Evolutionary conservation across 257 asterid species (phyloP).

Genomic region (Orobanche coerulescens): DNA sequence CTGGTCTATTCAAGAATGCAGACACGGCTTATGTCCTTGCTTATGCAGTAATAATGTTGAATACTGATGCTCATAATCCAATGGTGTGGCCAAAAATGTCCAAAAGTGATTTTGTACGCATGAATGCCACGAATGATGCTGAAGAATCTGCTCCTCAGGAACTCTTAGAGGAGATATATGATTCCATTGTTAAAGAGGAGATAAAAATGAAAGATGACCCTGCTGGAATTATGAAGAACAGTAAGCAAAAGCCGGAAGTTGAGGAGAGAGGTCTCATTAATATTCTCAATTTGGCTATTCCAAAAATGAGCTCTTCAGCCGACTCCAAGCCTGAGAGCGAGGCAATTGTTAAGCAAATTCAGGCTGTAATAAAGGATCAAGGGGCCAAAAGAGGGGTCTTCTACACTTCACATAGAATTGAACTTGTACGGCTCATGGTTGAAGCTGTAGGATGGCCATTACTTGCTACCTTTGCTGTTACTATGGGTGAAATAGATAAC

Average conservation of each 20-base stretch:
- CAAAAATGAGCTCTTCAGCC: conserved; percentile 56
- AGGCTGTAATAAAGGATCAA: conserved; percentile 68
- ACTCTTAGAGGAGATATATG: conserved; percentile 92
- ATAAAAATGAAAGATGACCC: conserved; percentile 93
- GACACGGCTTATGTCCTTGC: conserved; percentile 98
- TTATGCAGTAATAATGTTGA: conserved; percentile 97
- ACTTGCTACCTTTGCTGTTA: conserved; percentile 96
- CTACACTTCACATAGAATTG: conserved; percentile 79
- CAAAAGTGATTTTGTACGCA: conserved; percentile 83
- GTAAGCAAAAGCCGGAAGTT: conserved; percentile 68
- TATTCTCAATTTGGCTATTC: conserved; percentile 93
- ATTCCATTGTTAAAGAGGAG: conserved; percentile 88
- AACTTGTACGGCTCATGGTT: conserved; percentile 89
- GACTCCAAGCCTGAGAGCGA: conserved; percentile 87
- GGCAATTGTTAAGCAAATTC: conserved; percentile 75
- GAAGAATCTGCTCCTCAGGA: conserved; percentile 94
- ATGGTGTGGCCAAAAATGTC: conserved; percentile 99
- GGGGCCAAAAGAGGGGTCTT: conserved; percentile 87
- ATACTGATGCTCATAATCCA: conserved; percentile 99
- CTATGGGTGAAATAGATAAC: conserved; percentile 98
- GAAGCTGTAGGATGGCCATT: conserved; percentile 99
- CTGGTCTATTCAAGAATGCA: conserved; percentile 92
- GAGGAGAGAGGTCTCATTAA: conserved; percentile 86
- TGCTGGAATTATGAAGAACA: conserved; percentile 42
- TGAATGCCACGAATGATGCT: conserved; percentile 66